Conservation (phyloP, 768 basidiomycete species). For the Polyporus arcularius region DNA sequence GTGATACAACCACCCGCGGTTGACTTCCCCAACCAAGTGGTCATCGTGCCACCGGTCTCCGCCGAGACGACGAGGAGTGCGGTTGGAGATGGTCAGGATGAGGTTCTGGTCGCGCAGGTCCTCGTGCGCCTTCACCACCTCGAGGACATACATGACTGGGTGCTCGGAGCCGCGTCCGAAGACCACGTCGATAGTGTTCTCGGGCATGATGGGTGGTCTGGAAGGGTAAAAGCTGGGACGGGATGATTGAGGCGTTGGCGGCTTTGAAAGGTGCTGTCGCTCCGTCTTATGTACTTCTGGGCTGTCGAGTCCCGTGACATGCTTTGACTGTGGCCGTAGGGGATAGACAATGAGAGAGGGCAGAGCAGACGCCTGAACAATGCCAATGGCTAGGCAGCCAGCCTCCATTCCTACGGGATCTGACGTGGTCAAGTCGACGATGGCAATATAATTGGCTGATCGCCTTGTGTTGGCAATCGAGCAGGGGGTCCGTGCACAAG, state of each 20-base stretch:
- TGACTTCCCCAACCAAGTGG: background rate
- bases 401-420: background rate
- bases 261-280: background rate
- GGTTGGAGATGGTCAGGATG: slow-evolving; percentile 1
- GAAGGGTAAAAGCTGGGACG: background rate
- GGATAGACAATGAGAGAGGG: background rate
- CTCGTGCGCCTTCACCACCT: background rate
- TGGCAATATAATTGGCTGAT: no score
- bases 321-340: background rate
- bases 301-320: background rate
- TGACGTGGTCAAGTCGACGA: background rate
- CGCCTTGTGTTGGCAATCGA: no score
- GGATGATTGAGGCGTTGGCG: background rate
- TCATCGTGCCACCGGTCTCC: slow-evolving; percentile 3
- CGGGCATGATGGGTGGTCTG: background rate
- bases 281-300: background rate
- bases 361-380: background rate
- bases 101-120: background rate
- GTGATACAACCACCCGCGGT: slow-evolving; percentile 9
- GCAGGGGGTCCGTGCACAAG: background rate
- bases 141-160: slow-evolving; percentile 10
- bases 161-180: slow-evolving; percentile 9
- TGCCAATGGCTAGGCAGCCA: no score
- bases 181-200: slow-evolving; percentile 11
- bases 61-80: background rate